Evolutionary conservation across 352 stramenopile species (phyloP).

Genomic region (Sclerospora graminicola): DNA sequence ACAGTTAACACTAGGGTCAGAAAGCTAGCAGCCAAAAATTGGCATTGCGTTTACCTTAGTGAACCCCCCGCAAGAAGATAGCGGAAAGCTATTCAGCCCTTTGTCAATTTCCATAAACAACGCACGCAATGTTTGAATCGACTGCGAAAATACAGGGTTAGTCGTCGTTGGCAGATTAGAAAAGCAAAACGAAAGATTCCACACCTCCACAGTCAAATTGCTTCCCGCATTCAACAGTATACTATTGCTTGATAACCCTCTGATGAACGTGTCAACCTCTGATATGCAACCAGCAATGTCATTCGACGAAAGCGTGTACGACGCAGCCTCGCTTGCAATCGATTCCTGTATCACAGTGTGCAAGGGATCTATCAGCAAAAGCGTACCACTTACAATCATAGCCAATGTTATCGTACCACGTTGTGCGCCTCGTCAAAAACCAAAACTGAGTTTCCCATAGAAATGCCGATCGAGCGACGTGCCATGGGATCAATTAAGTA

Average conservation of each 20-base stretch:
- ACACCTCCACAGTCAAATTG: constrained; percentile 55
- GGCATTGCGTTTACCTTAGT: constrained; percentile 45
- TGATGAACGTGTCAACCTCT: constrained; percentile 88
- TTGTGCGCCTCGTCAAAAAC: constrained; percentile 99
- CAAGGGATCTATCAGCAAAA: not conserved
- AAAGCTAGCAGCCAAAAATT: not conserved
- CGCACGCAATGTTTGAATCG: constrained; percentile 65
- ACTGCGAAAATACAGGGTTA: constrained; percentile 29
- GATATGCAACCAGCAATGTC: constrained; percentile 91
- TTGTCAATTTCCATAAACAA: constrained; percentile 82
- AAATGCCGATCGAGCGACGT: constrained; percentile 88
- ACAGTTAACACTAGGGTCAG: constrained; percentile 1
- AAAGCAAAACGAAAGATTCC: not conserved
- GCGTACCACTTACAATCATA: not conserved
- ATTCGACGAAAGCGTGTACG: constrained; percentile 91
- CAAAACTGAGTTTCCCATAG: constrained; percentile 93
- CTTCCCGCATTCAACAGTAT: constrained; percentile 39
- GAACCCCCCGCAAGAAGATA: constrained; percentile 62
- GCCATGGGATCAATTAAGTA: constrained; percentile 96
- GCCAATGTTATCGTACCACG: constrained; percentile 60
- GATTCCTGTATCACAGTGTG: constrained; percentile 44
- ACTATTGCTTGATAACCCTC: constrained; percentile 44
- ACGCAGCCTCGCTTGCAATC: constrained; percentile 90
- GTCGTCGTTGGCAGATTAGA: not conserved
- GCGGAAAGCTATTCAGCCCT: constrained; percentile 62